These are phyloP conservation scores for Ulota crispa DNA, from an alignment of 225 moss, liverwort and hornwort genomes.

Conservation along the genomic window DNA sequence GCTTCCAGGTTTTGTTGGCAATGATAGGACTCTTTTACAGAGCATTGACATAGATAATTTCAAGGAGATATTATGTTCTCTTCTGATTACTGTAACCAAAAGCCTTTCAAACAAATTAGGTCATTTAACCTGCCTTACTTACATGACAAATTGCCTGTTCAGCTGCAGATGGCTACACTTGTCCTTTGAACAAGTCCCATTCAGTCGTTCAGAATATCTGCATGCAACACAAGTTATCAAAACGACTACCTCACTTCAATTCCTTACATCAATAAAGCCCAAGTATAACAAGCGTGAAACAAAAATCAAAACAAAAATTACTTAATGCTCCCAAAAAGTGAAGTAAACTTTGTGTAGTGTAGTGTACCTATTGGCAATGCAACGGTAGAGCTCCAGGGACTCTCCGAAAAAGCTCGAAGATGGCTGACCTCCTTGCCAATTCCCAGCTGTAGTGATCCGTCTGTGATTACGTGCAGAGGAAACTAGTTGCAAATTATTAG, in stretches of 20 bases:
- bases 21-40: not conserved
- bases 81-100: not conserved
- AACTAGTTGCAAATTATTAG: constrained; percentile 29
- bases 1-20: not conserved
- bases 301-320: not conserved
- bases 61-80: not conserved
- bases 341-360: not conserved
- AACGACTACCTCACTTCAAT: constrained; percentile 11
- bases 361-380: constrained; percentile 29
- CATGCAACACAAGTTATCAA: constrained; percentile 20
- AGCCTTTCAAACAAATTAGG: not conserved
- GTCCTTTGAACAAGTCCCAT: constrained; percentile 25
- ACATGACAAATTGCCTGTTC: constrained; percentile 39
- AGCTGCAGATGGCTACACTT: constrained; percentile 20
- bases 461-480: constrained; percentile 7
- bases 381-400: constrained; percentile 26
- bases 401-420: constrained; percentile 36
- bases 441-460: not conserved
- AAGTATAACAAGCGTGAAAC: not conserved
- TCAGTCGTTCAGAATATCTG: constrained; percentile 27
- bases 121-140: constrained; percentile 28
- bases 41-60: not conserved
- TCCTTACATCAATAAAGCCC: not conserved
- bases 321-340: not conserved
- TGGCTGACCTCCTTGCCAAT: constrained; percentile 13